Evolutionary conservation across 495 filamentous ascomycete genomes (phyloP), one percentile per base, ranked within the genome.

Genomic region (Penicillium mononematosum): DNA sequence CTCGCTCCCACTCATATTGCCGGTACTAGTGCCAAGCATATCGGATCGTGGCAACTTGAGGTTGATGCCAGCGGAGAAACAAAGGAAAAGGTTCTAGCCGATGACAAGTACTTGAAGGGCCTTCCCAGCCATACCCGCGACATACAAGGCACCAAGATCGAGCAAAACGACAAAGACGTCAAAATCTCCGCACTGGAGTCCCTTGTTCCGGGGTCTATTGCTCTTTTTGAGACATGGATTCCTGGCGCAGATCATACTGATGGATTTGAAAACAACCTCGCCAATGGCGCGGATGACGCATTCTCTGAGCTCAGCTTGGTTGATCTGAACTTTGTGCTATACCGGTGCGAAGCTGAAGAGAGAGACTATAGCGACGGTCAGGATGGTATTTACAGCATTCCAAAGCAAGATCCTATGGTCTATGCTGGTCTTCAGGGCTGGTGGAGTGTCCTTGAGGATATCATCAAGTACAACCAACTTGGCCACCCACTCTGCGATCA

Each of bases 391-490:
- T 99, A 98, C 70, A 81, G 78, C 46, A 90, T 99, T 59, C 94
- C 95, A 10, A 84, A 85, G 0, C 75, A 89, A 63, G 95, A 92
- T 4, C 79, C 88, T 46, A 78, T 96, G 42, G 90, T 97, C 17
- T 99, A 99, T 71, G 92, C 95, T 55, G 95, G 95, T 45, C 81
- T 99, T 27, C 95, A 99, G 70, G 95, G 95, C 14, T 99, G 94
- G 94, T 97, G 92, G 94, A 97, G 91, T 69, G 78, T 96, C 7
- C 78, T 99, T 41, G 87, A 89, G 61, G 79, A 88, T 56, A 85
- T 98, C 59, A 90, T 97, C 72, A 81, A 78, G 39, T 85, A 94
- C 56, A 99, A 99, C 65, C 80, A 99, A 69, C 82, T 99, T 9
- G 94, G 88, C 7, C 95, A 98, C 67, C 89, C 95, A 7, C 76